Evolutionary conservation across 2,329 filamentous ascomycete species (phyloP), one percentile per base, ranked within the genome.

Genomic region (Chrysoporthe deuterocubensis): DNA sequence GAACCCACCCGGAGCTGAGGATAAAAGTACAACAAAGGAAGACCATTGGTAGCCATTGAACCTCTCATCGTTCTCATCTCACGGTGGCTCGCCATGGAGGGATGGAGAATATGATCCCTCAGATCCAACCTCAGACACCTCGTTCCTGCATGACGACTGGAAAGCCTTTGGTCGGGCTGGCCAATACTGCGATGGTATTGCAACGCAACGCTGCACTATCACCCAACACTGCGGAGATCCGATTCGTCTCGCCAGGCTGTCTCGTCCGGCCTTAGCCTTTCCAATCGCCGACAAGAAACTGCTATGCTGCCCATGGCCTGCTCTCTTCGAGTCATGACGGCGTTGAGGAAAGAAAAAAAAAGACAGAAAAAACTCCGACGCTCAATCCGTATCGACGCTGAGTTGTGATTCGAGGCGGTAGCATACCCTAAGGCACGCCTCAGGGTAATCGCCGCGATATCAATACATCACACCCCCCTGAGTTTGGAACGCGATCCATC

Each of bases 171-270:
- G 26, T 46, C 42, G 3, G 16, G 18, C 16, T 48, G 32, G 32
- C 60, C 46, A 58, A 52, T 40, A 52, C 16, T 13, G 32, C 18
- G 21, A 34, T 18, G 44, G 48, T 26, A 52, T 37, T 62, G 43
- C 60, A 7, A 37, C 43, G 26, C 58, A 21, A 54, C 21, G 9
- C 50, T 61, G 58, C 42, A 50, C 21, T 50, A 32, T 34, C 26
- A 62, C 18, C 32, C 44, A 34, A 44, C 40, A 44, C 18, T 46
- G 37, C 34, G 40, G 18, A 54, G 59, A 62, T 63, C 61, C 61
- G 61, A 63, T 63, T 63, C 61, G 61, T 63, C 43, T 50, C 18
- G 16, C 21, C 21, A 21, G 32, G 18, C 60, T n/a, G 46, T 14
- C 34, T 62, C 60, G 32, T 52, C 44, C 37, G 26, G 34, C n/a